Conservation (phyloP, 2,329 filamentous ascomycete genomes). For the Pseudocercospora fuligena region DNA sequence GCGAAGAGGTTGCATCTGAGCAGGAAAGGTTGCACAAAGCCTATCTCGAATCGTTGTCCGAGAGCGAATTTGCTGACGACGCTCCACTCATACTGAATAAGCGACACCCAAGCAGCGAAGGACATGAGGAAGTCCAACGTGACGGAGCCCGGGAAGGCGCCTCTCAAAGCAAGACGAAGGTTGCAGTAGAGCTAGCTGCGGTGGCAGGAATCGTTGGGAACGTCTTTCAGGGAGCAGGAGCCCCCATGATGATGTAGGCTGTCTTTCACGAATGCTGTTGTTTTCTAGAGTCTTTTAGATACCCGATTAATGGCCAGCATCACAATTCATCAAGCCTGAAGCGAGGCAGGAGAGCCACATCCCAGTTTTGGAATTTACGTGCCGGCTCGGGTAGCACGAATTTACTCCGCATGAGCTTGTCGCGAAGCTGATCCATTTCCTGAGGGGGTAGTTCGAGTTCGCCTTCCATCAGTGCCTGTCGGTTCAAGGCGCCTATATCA, state of each 20-base stretch:
- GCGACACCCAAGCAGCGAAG: background rate
- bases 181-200: background rate
- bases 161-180: background rate
- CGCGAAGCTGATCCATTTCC: constrained; percentile 48
- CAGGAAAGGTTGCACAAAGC: background rate
- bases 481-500: constrained; percentile 19
- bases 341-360: constrained; percentile 29
- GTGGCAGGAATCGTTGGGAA: background rate
- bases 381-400: constrained; percentile 33
- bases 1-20: background rate
- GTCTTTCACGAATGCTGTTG: background rate
- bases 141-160: background rate
- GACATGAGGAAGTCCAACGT: background rate
- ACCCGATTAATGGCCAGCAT: background rate
- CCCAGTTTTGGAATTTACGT: constrained; percentile 30
- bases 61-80: background rate
- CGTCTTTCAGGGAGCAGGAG: background rate
- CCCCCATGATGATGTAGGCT: background rate
- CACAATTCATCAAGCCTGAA: constrained; percentile 24
- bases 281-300: background rate
- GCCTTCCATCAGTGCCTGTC: constrained; percentile 33
- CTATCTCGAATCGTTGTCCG: background rate
- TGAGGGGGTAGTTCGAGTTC: constrained; percentile 34
- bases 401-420: constrained; percentile 42
- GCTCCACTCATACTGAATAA: background rate